phyloP scores from a whole-genome alignment of 441 rosid species.

The Populus trichocarpa region DNA sequence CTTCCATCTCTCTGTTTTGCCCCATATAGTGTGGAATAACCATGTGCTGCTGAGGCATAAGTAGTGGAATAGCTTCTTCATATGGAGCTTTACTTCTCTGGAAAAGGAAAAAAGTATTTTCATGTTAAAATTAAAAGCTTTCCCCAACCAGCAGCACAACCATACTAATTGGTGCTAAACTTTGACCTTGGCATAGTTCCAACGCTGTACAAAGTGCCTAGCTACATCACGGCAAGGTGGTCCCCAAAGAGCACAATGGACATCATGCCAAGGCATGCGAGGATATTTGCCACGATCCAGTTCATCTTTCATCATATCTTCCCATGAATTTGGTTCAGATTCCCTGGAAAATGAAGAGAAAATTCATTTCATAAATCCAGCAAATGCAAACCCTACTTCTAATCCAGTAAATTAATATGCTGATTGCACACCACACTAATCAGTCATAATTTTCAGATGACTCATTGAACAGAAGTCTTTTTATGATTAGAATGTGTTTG shows the following conservation, averaged over 20 bases:
- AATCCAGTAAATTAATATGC: slow-evolving; percentile 7
- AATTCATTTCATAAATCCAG: background rate
- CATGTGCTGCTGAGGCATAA: slow-evolving; percentile 99
- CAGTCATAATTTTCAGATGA: background rate
- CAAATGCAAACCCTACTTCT: slow-evolving; percentile 9
- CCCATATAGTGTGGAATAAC: slow-evolving; percentile 98
- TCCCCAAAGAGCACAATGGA: slow-evolving; percentile 99
- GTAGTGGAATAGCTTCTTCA: slow-evolving; percentile 94
- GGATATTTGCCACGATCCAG: slow-evolving; percentile 88
- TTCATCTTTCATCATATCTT: slow-evolving; percentile 94
- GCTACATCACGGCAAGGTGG: slow-evolving; percentile 97
- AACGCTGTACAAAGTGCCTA: slow-evolving; percentile 97
- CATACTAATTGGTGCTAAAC: slow-evolving; percentile 13
- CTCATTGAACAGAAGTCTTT: background rate
- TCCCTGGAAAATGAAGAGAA: slow-evolving; percentile 49
- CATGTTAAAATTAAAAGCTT: slow-evolving; percentile 6
- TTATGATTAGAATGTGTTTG: too few species aligned
- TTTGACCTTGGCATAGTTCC: slow-evolving; percentile 98
- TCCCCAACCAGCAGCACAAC: slow-evolving; percentile 1
- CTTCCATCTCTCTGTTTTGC: slow-evolving; percentile 47
- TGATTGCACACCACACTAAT: background rate
- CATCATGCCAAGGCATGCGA: slow-evolving; percentile 99
- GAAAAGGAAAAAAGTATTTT: slow-evolving; percentile 15
- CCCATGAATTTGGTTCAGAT: slow-evolving; percentile 99
- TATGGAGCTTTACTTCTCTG: slow-evolving; percentile 96